A percentile compares a stretch with the other conserved stretches of the same genome.
phyloP scores from a whole-genome alignment of 345 rosid species.

The Pistacia vera region DNA sequence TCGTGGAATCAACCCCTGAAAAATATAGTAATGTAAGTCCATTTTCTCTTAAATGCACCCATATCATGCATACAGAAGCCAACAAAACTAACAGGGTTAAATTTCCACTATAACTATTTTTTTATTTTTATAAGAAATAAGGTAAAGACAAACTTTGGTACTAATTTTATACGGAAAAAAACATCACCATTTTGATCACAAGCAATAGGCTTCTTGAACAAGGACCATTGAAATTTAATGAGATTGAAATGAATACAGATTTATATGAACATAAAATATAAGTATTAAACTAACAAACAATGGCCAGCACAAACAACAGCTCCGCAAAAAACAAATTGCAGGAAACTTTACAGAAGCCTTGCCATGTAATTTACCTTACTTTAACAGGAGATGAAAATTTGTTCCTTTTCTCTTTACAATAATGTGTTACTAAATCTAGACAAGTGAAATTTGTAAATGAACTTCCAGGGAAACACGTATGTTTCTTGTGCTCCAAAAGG shows the following conservation, averaged over 20 bases:
- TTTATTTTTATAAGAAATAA: neutral
- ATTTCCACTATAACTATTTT: neutral
- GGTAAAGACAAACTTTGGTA: neutral
- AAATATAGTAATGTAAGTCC: slow-evolving; percentile 24
- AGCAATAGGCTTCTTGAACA: neutral
- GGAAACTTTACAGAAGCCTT: neutral
- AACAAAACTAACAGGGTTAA: neutral
- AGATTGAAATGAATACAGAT: neutral
- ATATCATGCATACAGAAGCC: neutral
- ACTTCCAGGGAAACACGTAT: neutral
- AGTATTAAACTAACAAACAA: neutral
- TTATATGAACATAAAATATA: neutral
- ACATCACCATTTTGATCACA: neutral
- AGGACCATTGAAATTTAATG: neutral
- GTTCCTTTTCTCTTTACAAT: neutral
- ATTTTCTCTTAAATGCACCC: neutral
- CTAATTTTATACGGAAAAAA: neutral
- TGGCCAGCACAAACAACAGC: neutral
- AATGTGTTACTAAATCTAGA: neutral
- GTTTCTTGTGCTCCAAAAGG: neutral
- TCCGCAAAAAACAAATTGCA: neutral
- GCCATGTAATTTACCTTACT: neutral
- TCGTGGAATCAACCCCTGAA: slow-evolving; percentile 92
- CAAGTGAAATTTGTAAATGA: neutral
- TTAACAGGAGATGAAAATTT: neutral